phyloP scores from a whole-genome alignment of 345 rosid genomes.

The Eucalyptus curtisii region DNA sequence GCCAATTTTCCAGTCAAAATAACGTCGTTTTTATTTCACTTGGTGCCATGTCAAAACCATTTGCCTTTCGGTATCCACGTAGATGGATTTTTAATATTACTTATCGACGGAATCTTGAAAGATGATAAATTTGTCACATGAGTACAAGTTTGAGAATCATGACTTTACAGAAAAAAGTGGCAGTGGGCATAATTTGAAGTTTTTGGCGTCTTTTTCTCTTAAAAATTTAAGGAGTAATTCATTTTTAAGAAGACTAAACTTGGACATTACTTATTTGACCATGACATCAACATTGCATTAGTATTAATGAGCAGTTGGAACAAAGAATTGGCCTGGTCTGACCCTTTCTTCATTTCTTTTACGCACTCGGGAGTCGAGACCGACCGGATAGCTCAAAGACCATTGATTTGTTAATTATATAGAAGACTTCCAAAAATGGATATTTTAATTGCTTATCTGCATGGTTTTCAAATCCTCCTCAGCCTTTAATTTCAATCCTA shows the following conservation, averaged over 20 bases:
- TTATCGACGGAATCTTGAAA: no score
- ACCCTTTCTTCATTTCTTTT: not conserved
- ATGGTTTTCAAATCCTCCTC: not conserved
- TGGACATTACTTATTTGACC: not conserved
- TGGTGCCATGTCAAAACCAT: no score
- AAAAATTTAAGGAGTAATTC: not conserved
- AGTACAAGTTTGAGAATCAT: no score
- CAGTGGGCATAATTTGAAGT: not conserved
- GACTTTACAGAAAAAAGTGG: not conserved
- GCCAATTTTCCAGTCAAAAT: no score
- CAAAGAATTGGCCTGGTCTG: not conserved
- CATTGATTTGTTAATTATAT: not conserved
- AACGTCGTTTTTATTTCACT: no score
- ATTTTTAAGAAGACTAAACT: not conserved
- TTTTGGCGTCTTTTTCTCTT: not conserved
- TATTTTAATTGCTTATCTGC: not conserved
- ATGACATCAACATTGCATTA: not conserved
- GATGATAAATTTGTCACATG: no score
- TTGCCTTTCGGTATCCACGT: no score
- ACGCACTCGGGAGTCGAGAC: not conserved
- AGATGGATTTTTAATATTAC: no score
- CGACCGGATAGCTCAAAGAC: not conserved
- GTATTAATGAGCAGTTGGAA: not conserved
- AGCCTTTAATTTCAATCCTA: no score
- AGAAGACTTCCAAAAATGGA: not conserved